Evolutionary conservation across 1,139 yeast species (phyloP), one percentile per base, ranked within the genome.

Genomic region (Candida smagusa): DNA sequence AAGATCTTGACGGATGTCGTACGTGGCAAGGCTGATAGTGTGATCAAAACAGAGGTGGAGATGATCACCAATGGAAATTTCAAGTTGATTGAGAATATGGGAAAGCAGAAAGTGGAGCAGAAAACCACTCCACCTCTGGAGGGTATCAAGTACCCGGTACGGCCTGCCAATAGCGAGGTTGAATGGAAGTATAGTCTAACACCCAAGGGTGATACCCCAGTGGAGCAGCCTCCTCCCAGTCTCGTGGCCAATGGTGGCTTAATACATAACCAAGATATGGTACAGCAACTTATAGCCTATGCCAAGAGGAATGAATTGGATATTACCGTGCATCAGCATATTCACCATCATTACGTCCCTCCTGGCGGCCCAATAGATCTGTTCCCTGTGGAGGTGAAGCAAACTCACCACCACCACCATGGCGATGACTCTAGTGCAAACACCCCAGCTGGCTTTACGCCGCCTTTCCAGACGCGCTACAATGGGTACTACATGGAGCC

Each of bases 321-420:
- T 39, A 72, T 88, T 8, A 80, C 88, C 4, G 77, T 88, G 12
- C 95, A 87, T 59, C 96, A 88, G 55, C 96, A 88, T 59, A 81
- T 86, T 36, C 88, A 84, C 52, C 86, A 83, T 53, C 84, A 78
- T 54, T 78, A 79, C 52, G 60, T 72, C 2, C 69, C 76, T 1
- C 66, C 61, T 3, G 19, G 19, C 5, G 58, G 57, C 6, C 33
- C 36, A 9, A 28, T 35, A 12, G 39, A 37, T 3, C 36, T 34
- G 7, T 22, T 16, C 9, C 41, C 34, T 3, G 12, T 38, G 7
- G 34, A 31, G n/a, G 30, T 33, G 16, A 36, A 36, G 19, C 35
- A 31, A 34, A 40, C 35, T n/a, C 41, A 28, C 22, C 41, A 28
- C 39, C 34, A 35, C 37, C 36, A 44, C 33, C 33, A 28, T 16